phyloP scores from a whole-genome alignment of 1,284 basidiomycete genomes.

The Gastroboletus turbinatus region DNA sequence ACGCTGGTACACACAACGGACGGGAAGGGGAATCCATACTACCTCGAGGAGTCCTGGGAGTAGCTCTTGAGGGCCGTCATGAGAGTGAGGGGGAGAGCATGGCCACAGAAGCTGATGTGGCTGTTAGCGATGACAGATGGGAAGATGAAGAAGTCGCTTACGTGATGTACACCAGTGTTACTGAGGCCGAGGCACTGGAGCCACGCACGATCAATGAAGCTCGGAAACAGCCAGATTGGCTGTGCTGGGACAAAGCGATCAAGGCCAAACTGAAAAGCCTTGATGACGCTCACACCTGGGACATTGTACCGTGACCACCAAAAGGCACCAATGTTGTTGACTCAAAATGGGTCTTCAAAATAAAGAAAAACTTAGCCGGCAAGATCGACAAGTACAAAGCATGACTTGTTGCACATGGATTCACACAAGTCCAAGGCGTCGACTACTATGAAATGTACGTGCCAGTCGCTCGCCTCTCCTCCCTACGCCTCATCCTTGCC shows the following conservation, averaged over 20 bases:
- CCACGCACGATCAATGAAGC: neutral
- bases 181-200: neutral
- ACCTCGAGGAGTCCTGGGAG: no score
- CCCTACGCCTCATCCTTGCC: neutral
- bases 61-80: neutral
- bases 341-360: slow-evolving; percentile 3
- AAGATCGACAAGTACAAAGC: slow-evolving; percentile 1
- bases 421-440: neutral
- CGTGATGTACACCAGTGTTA: no score
- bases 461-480: neutral
- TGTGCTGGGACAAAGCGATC: neutral
- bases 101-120: neutral
- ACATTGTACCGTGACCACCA: neutral
- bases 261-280: slow-evolving; percentile 1
- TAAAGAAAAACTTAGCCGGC: neutral
- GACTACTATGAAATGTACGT: slow-evolving; percentile 2
- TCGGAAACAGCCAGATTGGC: neutral
- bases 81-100: neutral
- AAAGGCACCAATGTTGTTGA: neutral
- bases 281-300: neutral
- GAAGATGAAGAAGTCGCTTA: no score
- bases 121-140: no score
- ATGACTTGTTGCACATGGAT: neutral
- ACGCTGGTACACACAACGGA: no score
- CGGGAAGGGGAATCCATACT: no score